Conservation (phyloP, 768 basidiomycete genomes). For the Coprinellus micaceus region DNA sequence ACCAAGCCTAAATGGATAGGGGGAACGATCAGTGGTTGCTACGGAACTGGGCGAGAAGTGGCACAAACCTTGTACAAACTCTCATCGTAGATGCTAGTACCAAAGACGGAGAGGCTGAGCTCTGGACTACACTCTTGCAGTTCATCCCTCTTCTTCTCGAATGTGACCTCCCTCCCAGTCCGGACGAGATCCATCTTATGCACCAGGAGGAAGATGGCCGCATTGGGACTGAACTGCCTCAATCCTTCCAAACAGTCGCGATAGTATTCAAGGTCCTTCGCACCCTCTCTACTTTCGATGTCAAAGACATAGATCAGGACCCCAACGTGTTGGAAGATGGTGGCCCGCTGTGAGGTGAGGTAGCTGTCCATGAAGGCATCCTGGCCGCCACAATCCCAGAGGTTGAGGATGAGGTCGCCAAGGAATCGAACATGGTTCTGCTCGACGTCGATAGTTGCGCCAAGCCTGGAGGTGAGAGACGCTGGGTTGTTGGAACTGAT, state of each 20-base stretch:
- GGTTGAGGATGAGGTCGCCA: constrained; percentile 90
- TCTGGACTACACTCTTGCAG: constrained; percentile 65
- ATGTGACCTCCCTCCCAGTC: constrained; percentile 52
- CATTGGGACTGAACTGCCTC: constrained; percentile 72
- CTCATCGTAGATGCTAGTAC: constrained; percentile 97
- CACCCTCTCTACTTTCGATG: constrained; percentile 80
- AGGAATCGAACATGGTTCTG: constrained; percentile 97
- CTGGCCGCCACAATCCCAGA: constrained; percentile 99
- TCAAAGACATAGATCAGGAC: constrained; percentile 99
- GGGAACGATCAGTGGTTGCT: not conserved
- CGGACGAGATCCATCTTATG: constrained; percentile 98
- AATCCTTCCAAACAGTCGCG: constrained; percentile 86
- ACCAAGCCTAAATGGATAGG: constrained; percentile 86
- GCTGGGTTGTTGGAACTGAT: constrained; percentile 92
- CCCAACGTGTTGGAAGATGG: constrained; percentile 94
- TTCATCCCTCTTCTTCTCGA: constrained; percentile 73
- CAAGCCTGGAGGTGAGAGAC: constrained; percentile 83
- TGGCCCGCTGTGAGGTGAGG: constrained; percentile 85
- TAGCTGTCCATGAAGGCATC: constrained; percentile 98
- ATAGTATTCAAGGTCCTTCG: constrained; percentile 88
- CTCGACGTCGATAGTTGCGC: constrained; percentile 97
- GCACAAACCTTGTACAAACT: constrained; percentile 81
- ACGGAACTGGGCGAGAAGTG: constrained; percentile 4
- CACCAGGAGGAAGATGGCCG: constrained; percentile 83
- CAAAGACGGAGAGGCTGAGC: constrained; percentile 67